These are phyloP conservation scores for Dovyalis caffra DNA, from an alignment of 345 rosid genomes.

Conservation along the genomic window DNA sequence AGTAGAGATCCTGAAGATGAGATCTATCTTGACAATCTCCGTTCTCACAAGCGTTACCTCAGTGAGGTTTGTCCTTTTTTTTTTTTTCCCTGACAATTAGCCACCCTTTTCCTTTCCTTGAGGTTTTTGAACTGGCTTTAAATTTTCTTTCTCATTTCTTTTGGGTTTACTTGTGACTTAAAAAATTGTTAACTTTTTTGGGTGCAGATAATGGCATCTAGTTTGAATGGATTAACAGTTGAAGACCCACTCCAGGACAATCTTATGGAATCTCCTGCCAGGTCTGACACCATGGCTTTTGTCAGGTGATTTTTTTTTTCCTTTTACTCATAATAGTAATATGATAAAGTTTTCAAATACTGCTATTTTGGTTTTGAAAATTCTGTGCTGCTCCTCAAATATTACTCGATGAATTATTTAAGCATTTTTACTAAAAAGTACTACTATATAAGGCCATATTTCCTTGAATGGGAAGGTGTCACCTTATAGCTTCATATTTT, in stretches of 20 bases:
- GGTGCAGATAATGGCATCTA: slow-evolving; percentile 90
- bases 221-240: slow-evolving; percentile 88
- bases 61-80: slow-evolving; percentile 58
- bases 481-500: background rate
- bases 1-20: slow-evolving; percentile 90
- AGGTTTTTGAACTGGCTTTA: background rate
- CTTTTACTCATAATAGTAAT: background rate
- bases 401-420: background rate
- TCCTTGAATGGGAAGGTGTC: background rate
- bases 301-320: slow-evolving; percentile 32
- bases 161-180: background rate
- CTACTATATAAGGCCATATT: background rate
- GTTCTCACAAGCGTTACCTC: slow-evolving; percentile 90
- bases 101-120: background rate
- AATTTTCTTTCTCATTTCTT: background rate
- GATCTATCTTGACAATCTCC: slow-evolving; percentile 91
- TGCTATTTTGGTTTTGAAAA: background rate
- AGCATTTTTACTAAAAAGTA: background rate
- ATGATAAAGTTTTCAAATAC: background rate
- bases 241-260: slow-evolving; percentile 81
- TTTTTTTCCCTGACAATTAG: background rate
- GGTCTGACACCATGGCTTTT: slow-evolving; percentile 55
- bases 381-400: background rate
- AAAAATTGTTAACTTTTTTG: background rate
- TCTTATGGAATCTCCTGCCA: slow-evolving; percentile 81